Conservation (phyloP, 345 rosid species). For the Mercurialis annua region DNA sequence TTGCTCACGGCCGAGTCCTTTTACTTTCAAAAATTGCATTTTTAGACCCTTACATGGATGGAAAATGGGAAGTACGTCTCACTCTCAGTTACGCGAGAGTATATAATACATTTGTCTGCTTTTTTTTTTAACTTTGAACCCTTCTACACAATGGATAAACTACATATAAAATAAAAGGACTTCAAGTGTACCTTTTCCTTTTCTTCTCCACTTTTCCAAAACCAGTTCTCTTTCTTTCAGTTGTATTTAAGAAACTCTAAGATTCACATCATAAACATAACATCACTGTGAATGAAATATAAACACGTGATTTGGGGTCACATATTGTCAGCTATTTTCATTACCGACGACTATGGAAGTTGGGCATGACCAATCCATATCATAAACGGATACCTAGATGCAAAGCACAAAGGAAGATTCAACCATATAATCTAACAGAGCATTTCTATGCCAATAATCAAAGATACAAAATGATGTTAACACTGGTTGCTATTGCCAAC, state of each 20-base stretch:
- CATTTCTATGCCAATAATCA: background rate
- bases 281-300: background rate
- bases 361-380: conserved; percentile 93
- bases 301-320: background rate
- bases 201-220: too few species aligned
- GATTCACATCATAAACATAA: conserved; percentile 1
- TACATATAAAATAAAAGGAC: too few species aligned
- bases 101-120: too few species aligned
- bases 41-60: too few species aligned
- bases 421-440: background rate
- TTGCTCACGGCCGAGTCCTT: too few species aligned
- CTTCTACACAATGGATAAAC: too few species aligned
- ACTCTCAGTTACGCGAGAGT: too few species aligned
- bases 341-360: conserved; percentile 96
- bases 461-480: background rate
- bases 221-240: too few species aligned
- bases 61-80: too few species aligned
- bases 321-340: conserved; percentile 53
- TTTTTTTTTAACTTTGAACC: too few species aligned
- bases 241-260: background rate
- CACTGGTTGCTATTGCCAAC: background rate
- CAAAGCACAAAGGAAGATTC: conserved; percentile 4
- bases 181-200: too few species aligned
- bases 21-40: too few species aligned
- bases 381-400: conserved; percentile 76